phyloP scores from a whole-genome alignment of 129 eudicot genomes.

The Saussurea involucrata region DNA sequence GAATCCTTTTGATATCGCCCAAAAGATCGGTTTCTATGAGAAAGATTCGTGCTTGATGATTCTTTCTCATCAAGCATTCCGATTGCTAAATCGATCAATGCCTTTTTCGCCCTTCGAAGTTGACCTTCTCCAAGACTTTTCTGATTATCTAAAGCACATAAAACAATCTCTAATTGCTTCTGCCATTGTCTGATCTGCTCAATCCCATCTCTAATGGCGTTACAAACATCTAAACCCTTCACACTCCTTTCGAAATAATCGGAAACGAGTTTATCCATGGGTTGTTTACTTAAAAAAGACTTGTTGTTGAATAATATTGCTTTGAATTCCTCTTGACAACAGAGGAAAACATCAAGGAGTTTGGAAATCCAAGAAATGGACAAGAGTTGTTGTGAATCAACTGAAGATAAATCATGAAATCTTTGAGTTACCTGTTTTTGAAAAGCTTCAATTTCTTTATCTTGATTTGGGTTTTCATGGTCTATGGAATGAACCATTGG shows the following conservation, averaged over 20 bases:
- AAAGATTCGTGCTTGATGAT: slow-evolving; percentile 2
- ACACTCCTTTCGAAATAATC: too few relatives aligned
- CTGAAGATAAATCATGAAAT: slow-evolving; percentile 46
- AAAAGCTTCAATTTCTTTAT: slow-evolving; percentile 42
- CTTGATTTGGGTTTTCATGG: slow-evolving; percentile 34
- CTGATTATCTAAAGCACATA: slow-evolving; percentile 59
- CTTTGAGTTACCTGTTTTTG: slow-evolving; percentile 58
- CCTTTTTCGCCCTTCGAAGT: slow-evolving; percentile 63
- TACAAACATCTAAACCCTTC: too few relatives aligned
- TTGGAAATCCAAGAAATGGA: slow-evolving; percentile 68
- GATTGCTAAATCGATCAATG: slow-evolving; percentile 60
- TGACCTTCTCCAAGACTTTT: slow-evolving; percentile 68
- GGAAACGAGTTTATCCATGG: slow-evolving; percentile 61
- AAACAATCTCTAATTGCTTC: slow-evolving; percentile 69
- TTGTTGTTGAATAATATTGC: slow-evolving; percentile 36
- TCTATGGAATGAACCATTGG: slow-evolving; percentile 61
- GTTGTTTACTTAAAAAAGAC: slow-evolving; percentile 27
- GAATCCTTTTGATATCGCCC: slow-evolving; percentile 29
- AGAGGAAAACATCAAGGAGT: slow-evolving; percentile 60
- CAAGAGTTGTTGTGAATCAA: slow-evolving; percentile 47
- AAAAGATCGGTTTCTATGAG: slow-evolving; percentile 30
- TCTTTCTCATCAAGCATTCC: slow-evolving; percentile 62
- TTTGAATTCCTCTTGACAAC: slow-evolving; percentile 57
- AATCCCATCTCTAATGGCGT: slow-evolving; percentile 66
- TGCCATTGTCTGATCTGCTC: slow-evolving; percentile 62